Conservation (phyloP, 2,329 filamentous ascomycete genomes). For the Trichoderma citrinoviride region DNA sequence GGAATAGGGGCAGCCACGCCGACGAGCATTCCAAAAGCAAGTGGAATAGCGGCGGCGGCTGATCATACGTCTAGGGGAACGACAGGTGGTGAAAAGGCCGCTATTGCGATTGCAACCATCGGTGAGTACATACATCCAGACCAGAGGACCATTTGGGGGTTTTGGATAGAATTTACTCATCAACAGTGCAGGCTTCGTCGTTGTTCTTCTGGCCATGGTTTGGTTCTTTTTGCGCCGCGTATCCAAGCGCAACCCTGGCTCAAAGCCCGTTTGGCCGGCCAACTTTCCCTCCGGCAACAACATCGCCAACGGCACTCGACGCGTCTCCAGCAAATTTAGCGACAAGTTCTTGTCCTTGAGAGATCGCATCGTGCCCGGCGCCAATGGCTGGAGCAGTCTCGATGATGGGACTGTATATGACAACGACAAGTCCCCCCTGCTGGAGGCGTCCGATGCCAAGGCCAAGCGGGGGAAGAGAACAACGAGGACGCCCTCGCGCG, state of each 20-base stretch:
- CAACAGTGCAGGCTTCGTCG: slow-evolving; percentile 39
- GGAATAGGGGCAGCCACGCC: neutral
- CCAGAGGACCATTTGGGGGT: neutral
- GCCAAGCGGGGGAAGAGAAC: neutral
- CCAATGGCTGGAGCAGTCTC: slow-evolving; percentile 33
- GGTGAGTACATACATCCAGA: slow-evolving; percentile 22
- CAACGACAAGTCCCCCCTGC: neutral
- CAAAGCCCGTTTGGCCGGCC: neutral
- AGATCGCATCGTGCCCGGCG: neutral
- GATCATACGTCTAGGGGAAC: neutral
- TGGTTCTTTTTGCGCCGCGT: slow-evolving; percentile 46
- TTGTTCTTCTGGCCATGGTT: slow-evolving; percentile 43
- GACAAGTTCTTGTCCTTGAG: slow-evolving; percentile 37
- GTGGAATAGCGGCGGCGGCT: neutral
- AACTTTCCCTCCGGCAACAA: neutral
- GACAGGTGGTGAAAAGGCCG: slow-evolving; percentile 22
- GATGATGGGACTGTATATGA: slow-evolving; percentile 23
- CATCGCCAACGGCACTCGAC: neutral
- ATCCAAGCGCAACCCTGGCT: slow-evolving; percentile 23
- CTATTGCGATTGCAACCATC: slow-evolving; percentile 26
- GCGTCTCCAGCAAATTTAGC: neutral
- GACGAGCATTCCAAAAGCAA: neutral
- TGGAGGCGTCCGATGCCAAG: neutral
- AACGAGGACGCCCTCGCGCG: neutral
- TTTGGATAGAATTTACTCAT: neutral